A percentile compares a stretch with the other conserved stretches of the same genome.
These are phyloP conservation scores for Xylaria sp. DNA, from an alignment of 2,329 filamentous ascomycete genomes.

Conservation along the genomic window DNA sequence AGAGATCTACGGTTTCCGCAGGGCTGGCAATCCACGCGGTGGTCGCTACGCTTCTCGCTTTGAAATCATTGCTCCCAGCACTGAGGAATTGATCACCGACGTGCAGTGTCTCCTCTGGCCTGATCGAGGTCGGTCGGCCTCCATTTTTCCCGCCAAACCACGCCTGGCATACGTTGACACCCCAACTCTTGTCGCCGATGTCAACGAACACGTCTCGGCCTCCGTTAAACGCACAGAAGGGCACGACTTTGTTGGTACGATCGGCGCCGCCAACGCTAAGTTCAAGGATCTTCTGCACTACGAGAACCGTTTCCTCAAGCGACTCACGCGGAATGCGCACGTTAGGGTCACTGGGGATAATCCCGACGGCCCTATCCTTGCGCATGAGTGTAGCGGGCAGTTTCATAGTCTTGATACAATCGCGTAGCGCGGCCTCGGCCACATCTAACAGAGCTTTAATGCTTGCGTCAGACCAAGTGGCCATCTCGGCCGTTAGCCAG, in stretches of 20 bases:
- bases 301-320: conserved; percentile 94
- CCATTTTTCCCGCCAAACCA: conserved; percentile 76
- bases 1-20: conserved; percentile 84
- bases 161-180: conserved; percentile 89
- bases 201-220: conserved; percentile 98
- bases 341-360: conserved; percentile 72
- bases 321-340: conserved; percentile 84
- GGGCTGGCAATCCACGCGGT: conserved; percentile 98
- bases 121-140: conserved; percentile 58
- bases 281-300: conserved; percentile 92
- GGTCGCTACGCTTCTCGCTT: conserved; percentile 88
- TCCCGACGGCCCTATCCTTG: conserved; percentile 88
- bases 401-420: conserved; percentile 82
- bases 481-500: conserved; percentile 85
- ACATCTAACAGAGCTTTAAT: conserved; percentile 87
- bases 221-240: conserved; percentile 98
- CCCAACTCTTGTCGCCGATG: conserved; percentile 98
- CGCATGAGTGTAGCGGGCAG: conserved; percentile 84
- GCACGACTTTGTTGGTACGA: conserved; percentile 61
- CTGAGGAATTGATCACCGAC: conserved; percentile 97
- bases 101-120: conserved; percentile 84
- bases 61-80: conserved; percentile 96
- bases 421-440: conserved; percentile 83
- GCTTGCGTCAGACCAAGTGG: conserved; percentile 78
- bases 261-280: conserved; percentile 70